Conservation (phyloP, 2,329 filamentous ascomycete species). For the Colletotrichum limetticola region DNA sequence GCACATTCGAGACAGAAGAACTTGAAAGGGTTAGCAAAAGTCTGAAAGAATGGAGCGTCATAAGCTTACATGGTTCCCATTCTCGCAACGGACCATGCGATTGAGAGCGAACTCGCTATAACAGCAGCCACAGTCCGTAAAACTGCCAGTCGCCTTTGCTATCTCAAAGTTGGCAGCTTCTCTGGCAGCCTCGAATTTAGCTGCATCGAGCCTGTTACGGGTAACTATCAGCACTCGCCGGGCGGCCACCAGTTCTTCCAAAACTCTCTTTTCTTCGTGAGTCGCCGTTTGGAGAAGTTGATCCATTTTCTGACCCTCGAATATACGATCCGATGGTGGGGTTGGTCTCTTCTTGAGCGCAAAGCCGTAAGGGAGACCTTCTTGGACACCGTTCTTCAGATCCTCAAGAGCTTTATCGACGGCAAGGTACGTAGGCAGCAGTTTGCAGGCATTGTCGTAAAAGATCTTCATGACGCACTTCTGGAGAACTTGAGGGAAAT, state of each 20-base stretch:
- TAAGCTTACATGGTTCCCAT: slow-evolving; percentile 62
- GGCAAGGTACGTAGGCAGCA: slow-evolving; percentile 49
- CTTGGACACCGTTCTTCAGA: background rate
- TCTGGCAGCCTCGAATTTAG: slow-evolving; percentile 42
- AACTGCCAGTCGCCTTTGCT: slow-evolving; percentile 60
- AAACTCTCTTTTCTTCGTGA: slow-evolving; percentile 41
- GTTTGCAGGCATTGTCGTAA: slow-evolving; percentile 37
- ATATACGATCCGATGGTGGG: slow-evolving; percentile 36
- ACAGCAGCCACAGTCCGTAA: slow-evolving; percentile 79
- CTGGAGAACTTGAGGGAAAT: slow-evolving; percentile 46
- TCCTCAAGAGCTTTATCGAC: slow-evolving; percentile 41
- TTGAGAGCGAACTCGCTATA: slow-evolving; percentile 74
- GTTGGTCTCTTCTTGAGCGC: slow-evolving; percentile 43
- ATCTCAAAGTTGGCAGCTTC: slow-evolving; percentile 53
- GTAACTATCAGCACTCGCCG: slow-evolving; percentile 38
- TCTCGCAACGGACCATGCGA: slow-evolving; percentile 72
- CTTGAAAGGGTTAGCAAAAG: slow-evolving; percentile 38
- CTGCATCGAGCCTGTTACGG: slow-evolving; percentile 34
- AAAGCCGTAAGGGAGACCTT: slow-evolving; percentile 36
- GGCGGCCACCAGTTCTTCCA: slow-evolving; percentile 53
- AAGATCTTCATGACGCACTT: slow-evolving; percentile 41
- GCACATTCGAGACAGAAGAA: slow-evolving; percentile 79
- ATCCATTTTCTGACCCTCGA: slow-evolving; percentile 37
- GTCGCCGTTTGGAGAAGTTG: slow-evolving; percentile 32
- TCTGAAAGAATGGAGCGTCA: background rate